Evolutionary conservation across 2,329 filamentous ascomycete species (phyloP), one percentile per base, ranked within the genome.

Genomic region (Monilinia vaccinii-corymbosi): DNA sequence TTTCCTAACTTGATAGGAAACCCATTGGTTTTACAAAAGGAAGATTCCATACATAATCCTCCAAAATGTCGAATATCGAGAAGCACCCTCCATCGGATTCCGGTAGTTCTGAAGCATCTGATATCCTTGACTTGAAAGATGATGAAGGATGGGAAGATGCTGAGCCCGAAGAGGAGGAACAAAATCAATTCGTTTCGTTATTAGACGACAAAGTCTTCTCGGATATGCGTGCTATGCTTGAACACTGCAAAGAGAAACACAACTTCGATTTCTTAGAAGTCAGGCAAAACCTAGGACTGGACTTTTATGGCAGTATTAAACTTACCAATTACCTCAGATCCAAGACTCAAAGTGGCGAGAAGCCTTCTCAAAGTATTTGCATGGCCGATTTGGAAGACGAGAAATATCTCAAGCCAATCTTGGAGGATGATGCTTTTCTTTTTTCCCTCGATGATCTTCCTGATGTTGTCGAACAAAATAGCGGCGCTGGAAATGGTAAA

Each of bases 401-500:
- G 64, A 80, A 81, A 65, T 95, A 86, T 70, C 78, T 99, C 61
- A 88, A 88, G 70, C 94, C 94, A 0, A 86, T 91, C 4, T 75
- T 99, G 9, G 87, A 94, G 61, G 91, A 97, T 66, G 94, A 99
- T 72, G 89, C 92, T 4, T 77, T 97, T 57, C 83, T 99, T 36
- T 91, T 95, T 71, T 89, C 83, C 60, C 78, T 99, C 23, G 93
- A 96, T 64, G 94, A 97, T 63, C 77, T 96, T 21, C 78, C 80
- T 36, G 77, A 81, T 34, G 68, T 73, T 34, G 68, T 68, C 42
- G 65, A 73, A 23, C 68, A 70, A 55, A 70, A 72, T 47, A 55
- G 61, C 48, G 67, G 59, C 18, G 65, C 32, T 18, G 55, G 55
- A 44, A 75, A 71, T 53, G 66, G 65, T 16, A 66, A 67, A 38